Base-by-base conservation (phyloP, 495 filamentous ascomycete genomes). In the Aspergillus avenaceus region DNA sequence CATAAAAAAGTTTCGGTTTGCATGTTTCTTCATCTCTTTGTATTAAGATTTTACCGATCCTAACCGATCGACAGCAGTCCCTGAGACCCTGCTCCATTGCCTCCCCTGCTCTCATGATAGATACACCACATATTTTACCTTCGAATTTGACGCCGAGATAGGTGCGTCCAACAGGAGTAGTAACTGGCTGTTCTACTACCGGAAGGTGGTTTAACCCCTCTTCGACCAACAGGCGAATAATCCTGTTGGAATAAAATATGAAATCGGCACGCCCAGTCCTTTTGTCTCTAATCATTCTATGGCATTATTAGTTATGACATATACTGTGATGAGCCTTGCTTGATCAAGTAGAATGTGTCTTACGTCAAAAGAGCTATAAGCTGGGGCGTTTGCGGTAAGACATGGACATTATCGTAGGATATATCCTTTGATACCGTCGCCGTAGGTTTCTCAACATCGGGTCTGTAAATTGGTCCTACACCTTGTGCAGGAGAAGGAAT, bases 191-290 rank as follows among this genome's bases (percentile, higher is more conserved):
- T 56, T 87, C 85, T 24, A 95, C 79, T 18, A 95, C 90, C 13
- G 93, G 93, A 23, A 97, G 82, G 69, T 98, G 93, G 68, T 98
- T 98, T 27, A 98, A 77, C 11, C 95, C 93, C 70, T 97, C 93
- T 69, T 98, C 93, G 21, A 98, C 95, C 9, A 98, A 79, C n/a
- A 98, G 79, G 19, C 95, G 90, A 62, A 97, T 97, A 63, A 98
- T 97, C 54, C 93, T 84, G 73, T 98, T 98, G 41, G 92, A 96
- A 70, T 97, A 96, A 76, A 98, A 98, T 60, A 98, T 96, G 69
- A 97, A 98, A 69, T 97, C 93, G 28, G 90, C 93, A 42, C 93
- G 86, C 25, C 79, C 77, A 8, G 95, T 98, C 55, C 85, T 79
- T 69, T 84, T 86, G 65, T 97, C 88, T 56, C 93, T 83, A 66